A percentile compares a stretch with the other conserved stretches of the same genome.
phyloP scores from a whole-genome alignment of 208 protist species.

The Herpetomonas tarakana region DNA sequence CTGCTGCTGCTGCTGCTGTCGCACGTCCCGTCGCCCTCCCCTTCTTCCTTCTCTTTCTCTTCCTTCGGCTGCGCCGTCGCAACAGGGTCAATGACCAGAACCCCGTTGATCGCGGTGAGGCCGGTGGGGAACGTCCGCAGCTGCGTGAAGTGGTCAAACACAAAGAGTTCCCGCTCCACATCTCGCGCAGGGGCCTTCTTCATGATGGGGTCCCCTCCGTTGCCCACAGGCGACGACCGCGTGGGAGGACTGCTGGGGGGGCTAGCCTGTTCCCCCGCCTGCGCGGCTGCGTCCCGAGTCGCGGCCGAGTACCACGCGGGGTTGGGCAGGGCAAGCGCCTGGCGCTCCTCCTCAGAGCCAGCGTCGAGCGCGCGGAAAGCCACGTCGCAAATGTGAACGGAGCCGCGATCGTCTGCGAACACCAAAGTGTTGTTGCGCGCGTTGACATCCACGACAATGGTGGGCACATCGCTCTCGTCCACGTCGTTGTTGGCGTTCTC shows the following conservation, averaged over 20 bases:
- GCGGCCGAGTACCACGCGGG: slow-evolving; percentile 31
- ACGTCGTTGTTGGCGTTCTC: slow-evolving; percentile 19
- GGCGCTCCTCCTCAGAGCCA: slow-evolving; percentile 20
- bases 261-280: too few species aligned
- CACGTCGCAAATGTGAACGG: slow-evolving; percentile 70
- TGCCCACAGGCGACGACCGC: too few species aligned
- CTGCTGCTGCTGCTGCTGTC: slow-evolving; percentile 1
- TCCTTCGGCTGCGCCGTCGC: too few species aligned
- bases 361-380: slow-evolving; percentile 19
- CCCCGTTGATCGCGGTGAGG: background rate
- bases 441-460: slow-evolving; percentile 25
- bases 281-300: too few species aligned
- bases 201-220: too few species aligned
- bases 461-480: slow-evolving; percentile 11
- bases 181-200: too few species aligned
- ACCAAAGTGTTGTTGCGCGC: slow-evolving; percentile 28
- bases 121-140: background rate
- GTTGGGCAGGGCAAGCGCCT: slow-evolving; percentile 34
- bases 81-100: background rate
- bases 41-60: background rate
- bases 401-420: slow-evolving; percentile 65
- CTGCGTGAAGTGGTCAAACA: background rate
- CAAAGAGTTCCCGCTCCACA: background rate
- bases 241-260: too few species aligned
- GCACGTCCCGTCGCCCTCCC: background rate